Conservation (phyloP, 2,329 filamentous ascomycete species). For the Colletotrichum sp. region DNA sequence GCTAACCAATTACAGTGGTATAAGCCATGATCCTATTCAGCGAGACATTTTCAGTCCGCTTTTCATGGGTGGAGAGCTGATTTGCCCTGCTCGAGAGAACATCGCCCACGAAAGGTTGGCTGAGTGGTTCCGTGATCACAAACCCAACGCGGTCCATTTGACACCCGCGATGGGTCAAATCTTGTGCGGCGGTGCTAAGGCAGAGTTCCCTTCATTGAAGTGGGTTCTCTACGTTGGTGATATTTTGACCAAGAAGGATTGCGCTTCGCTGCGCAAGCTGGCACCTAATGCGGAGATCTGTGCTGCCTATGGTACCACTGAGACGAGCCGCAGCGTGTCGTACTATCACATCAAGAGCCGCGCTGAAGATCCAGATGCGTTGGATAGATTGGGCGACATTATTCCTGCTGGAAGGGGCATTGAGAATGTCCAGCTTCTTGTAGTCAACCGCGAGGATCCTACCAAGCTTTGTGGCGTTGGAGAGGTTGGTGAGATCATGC, state of each 20-base stretch:
- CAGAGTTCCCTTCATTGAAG: constrained; percentile 76
- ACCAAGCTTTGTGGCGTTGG: constrained; percentile 75
- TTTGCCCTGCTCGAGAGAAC: constrained; percentile 81
- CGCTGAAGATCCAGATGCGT: constrained; percentile 59
- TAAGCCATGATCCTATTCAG: constrained; percentile 20
- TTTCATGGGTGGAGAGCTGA: constrained; percentile 80
- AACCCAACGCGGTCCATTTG: constrained; percentile 82
- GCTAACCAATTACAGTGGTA: neutral
- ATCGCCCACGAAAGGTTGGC: constrained; percentile 86
- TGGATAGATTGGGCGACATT: constrained; percentile 64
- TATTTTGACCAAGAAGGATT: constrained; percentile 84
- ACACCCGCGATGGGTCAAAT: constrained; percentile 98
- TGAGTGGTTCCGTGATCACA: constrained; percentile 83
- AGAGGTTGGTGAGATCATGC: constrained; percentile 83
- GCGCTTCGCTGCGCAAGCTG: constrained; percentile 73
- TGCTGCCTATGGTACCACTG: constrained; percentile 90
- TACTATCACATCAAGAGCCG: constrained; percentile 80
- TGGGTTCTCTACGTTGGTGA: constrained; percentile 92
- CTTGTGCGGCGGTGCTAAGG: constrained; percentile 79
- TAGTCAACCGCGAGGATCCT: constrained; percentile 74
- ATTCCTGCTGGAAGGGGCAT: constrained; percentile 88
- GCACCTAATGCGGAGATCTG: constrained; percentile 78
- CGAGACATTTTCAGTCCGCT: constrained; percentile 88
- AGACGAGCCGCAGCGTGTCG: constrained; percentile 56
- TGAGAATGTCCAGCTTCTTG: constrained; percentile 85